Evolutionary conservation across 164 flowering plant species (phyloP).

Genomic region (Nymphaea colorata): DNA sequence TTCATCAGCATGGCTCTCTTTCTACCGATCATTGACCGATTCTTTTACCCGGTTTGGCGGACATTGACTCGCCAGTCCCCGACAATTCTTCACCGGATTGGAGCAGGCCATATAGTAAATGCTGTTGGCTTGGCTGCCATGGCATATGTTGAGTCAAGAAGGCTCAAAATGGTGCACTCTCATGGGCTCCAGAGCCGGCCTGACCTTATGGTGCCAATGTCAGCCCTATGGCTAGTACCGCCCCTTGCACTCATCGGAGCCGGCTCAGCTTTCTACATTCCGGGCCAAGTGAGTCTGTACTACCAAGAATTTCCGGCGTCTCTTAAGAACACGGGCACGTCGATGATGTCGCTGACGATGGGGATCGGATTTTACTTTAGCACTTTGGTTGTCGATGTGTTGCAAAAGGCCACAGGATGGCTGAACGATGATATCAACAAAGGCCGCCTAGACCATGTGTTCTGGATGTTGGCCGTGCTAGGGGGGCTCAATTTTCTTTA

Average conservation of each 20-base stretch:
- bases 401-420: conserved; percentile 36
- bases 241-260: conserved; percentile 25
- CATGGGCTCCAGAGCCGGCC: conserved; percentile 15
- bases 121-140: conserved; percentile 29
- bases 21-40: conserved; percentile 29
- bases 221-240: conserved; percentile 31
- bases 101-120: conserved; percentile 48
- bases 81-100: conserved; percentile 44
- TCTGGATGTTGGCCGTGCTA: conserved; percentile 23
- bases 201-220: conserved; percentile 16
- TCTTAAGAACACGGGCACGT: conserved; percentile 24
- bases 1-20: conserved; percentile 26
- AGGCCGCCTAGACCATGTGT: conserved; percentile 47
- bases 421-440: conserved; percentile 39
- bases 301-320: conserved; percentile 41
- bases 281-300: conserved; percentile 40
- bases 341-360: conserved; percentile 15
- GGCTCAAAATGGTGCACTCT: conserved; percentile 17
- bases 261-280: conserved; percentile 50
- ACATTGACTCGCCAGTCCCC: conserved; percentile 15
- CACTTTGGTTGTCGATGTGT: conserved; percentile 28
- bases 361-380: conserved; percentile 39
- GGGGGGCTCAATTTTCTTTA: conserved; percentile 27
- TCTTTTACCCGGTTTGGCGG: conserved; percentile 32
- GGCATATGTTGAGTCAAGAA: conserved; percentile 38